phyloP scores from a whole-genome alignment of 75 land plant species.

The Cupressus sempervirens region DNA sequence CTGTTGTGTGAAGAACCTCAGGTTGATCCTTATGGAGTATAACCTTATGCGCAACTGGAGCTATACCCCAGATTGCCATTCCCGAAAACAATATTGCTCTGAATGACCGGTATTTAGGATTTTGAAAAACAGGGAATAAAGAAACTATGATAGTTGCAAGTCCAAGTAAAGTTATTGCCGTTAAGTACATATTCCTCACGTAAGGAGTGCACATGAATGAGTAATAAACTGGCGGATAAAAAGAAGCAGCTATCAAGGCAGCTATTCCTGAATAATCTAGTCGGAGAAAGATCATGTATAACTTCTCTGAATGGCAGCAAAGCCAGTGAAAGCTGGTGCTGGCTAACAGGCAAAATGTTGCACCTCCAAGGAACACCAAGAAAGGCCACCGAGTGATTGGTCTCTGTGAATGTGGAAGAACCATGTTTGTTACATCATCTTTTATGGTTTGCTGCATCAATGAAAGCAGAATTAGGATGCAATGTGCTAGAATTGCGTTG shows the following conservation, averaged over 20 bases:
- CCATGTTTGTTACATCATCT: slow-evolving; percentile 25
- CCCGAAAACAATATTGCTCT: slow-evolving; percentile 54
- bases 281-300: slow-evolving; percentile 47
- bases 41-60: slow-evolving; percentile 80
- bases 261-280: slow-evolving; percentile 89
- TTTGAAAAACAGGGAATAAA: slow-evolving; percentile 55
- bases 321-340: slow-evolving; percentile 83
- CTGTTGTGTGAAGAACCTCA: slow-evolving; percentile 29
- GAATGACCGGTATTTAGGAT: slow-evolving; percentile 46
- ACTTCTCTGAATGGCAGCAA: slow-evolving; percentile 68
- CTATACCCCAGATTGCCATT: slow-evolving; percentile 79
- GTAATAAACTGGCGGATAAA: slow-evolving; percentile 95
- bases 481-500: not conserved
- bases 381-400: slow-evolving; percentile 71
- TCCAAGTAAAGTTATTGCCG: slow-evolving; percentile 62
- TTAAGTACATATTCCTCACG: slow-evolving; percentile 69
- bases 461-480: not conserved
- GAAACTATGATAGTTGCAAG: slow-evolving; percentile 52
- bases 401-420: slow-evolving; percentile 17
- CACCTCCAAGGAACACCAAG: slow-evolving; percentile 72
- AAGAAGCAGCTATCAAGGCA: slow-evolving; percentile 87
- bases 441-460: slow-evolving; percentile 32
- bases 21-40: slow-evolving; percentile 63
- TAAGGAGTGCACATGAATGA: slow-evolving; percentile 72
- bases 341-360: slow-evolving; percentile 87